Conservation (phyloP, 2,329 filamentous ascomycete species). For the Bertia moriformis region DNA sequence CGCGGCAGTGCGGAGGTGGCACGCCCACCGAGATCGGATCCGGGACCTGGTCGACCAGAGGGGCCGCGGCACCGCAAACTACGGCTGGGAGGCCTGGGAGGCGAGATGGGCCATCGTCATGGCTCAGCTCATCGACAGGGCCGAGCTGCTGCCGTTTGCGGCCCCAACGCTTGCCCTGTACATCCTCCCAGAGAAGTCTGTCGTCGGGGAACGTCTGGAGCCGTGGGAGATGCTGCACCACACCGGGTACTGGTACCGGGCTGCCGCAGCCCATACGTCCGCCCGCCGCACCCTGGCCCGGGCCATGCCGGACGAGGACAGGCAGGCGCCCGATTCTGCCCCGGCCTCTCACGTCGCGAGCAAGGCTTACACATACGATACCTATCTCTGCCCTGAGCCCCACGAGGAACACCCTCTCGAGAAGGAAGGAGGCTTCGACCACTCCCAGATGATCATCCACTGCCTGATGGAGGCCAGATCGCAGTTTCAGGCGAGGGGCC, state of each 20-base stretch:
- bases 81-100: not conserved
- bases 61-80: not conserved
- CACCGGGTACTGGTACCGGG: slow-evolving; percentile 51
- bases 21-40: not conserved
- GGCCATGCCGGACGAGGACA: slow-evolving; percentile 43
- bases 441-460: slow-evolving; percentile 38
- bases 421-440: slow-evolving; percentile 34
- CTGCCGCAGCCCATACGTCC: slow-evolving; percentile 40
- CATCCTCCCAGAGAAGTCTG: slow-evolving; percentile 40
- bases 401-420: slow-evolving; percentile 40
- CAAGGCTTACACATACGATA: slow-evolving; percentile 45
- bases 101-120: slow-evolving; percentile 41
- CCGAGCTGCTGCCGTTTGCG: slow-evolving; percentile 32
- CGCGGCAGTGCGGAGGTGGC: not conserved
- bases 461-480: slow-evolving; percentile 31
- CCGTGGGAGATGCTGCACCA: slow-evolving; percentile 54
- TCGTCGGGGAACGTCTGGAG: slow-evolving; percentile 39
- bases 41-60: not conserved
- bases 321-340: slow-evolving; percentile 31
- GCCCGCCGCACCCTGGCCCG: slow-evolving; percentile 36
- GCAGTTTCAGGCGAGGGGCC: slow-evolving; percentile 38
- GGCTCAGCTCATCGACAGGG: slow-evolving; percentile 42
- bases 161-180: slow-evolving; percentile 28
- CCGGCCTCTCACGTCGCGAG: slow-evolving; percentile 28
- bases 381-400: slow-evolving; percentile 51